phyloP scores from a whole-genome alignment of 192 early-diverging fungal genomes.

The Powellomyces hirtus region DNA sequence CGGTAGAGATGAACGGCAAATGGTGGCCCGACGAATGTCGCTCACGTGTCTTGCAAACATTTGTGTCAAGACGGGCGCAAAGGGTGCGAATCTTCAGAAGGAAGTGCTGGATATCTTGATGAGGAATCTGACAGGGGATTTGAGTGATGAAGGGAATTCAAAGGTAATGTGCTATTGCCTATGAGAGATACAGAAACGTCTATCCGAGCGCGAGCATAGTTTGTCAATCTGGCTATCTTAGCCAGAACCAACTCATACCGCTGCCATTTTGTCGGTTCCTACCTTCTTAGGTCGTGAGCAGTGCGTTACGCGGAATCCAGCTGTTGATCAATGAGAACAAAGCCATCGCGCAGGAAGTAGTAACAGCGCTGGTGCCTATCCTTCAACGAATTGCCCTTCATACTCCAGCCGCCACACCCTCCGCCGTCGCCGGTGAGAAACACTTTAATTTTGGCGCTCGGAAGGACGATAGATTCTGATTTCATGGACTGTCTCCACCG shows the following conservation, averaged over 20 bases:
- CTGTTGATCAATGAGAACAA: constrained; percentile 41
- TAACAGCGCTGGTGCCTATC: constrained; percentile 11
- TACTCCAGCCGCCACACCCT: not conserved
- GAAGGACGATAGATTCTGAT: too few species aligned
- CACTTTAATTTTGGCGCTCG: too few species aligned
- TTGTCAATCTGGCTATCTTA: too few species aligned
- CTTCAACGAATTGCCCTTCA: constrained; percentile 4
- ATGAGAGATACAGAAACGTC: constrained; percentile 7
- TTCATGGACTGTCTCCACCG: too few species aligned
- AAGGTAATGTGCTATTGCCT: too few species aligned
- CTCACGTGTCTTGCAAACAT: constrained; percentile 68
- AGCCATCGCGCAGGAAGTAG: constrained; percentile 5
- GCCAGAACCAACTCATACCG: too few species aligned
- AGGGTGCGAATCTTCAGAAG: constrained; percentile 44
- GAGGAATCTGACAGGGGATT: constrained; percentile 34
- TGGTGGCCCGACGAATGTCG: constrained; percentile 43
- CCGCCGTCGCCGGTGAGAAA: too few species aligned
- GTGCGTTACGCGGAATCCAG: constrained; percentile 25
- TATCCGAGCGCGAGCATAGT: not conserved
- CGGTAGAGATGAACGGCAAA: not conserved
- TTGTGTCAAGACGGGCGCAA: constrained; percentile 57
- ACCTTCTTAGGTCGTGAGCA: constrained; percentile 29
- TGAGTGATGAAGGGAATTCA: not conserved
- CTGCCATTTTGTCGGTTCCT: too few species aligned
- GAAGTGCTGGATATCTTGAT: constrained; percentile 52